Base-by-base conservation (phyloP, 345 rosid species). In the Gossypium ekmanianum region DNA sequence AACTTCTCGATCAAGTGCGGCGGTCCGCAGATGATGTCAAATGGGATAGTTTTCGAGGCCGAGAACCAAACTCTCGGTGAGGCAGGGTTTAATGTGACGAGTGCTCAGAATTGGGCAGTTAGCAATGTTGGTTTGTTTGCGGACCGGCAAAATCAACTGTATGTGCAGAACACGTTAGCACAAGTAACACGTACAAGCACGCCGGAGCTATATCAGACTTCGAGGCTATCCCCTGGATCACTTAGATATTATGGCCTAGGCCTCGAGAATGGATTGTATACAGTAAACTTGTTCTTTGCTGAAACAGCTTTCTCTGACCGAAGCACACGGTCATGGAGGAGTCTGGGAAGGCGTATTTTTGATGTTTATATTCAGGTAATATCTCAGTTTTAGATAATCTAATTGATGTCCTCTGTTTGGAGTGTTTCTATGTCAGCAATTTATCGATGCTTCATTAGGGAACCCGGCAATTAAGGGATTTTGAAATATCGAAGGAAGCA, bases 361-460 rank as follows among this genome's bases (percentile, higher is more conserved):
- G 85, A 87, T 76, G 78, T 85, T 61, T 87, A 85, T 77, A 73
- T 87, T 59, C 90, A 87, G 85, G 90, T 81, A 71, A 44, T 51
- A 52, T 61, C 74, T 2, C 18, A 24, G 11, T 27, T 14, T 6
- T 75, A 44, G 43, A 41, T 61, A 65, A 70, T 58, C 12, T 9
- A 27, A 24, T 44, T 9, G 3, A 13, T 16, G 2, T 29, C 50
- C 18, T 14, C 20, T 16, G 7, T 18, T n/a, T 74, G 2, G 2
- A 24, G 17, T 74, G 18, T 44, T 64, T 73, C 44, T 34, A 68
- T 9, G 2, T 54, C 58, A 34, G 29, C 24, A 59, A 55, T 55
- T 73, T 16, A 14, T 54, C 58, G 43, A 61, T 75, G 13, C 71
- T 73, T 76, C 50, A 69, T 47, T 64, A 88, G 88, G 83, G 87